A percentile compares a stretch with the other conserved stretches of the same genome.
These are phyloP conservation scores for Alliaria petiolata DNA, from an alignment of 345 rosid genomes.

Conservation along the genomic window DNA sequence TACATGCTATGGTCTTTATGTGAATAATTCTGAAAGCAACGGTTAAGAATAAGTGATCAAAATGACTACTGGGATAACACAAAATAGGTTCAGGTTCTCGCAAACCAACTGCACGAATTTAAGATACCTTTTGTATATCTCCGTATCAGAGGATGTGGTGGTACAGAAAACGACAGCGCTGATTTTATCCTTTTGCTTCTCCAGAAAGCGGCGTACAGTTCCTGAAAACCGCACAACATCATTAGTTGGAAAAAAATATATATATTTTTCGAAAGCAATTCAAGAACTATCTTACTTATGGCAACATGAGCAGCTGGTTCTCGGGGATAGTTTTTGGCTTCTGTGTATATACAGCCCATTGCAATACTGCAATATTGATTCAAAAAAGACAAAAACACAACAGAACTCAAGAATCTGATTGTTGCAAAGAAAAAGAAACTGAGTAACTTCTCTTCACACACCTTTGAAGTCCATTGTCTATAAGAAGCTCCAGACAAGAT, in stretches of 20 bases:
- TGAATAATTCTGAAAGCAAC: background rate
- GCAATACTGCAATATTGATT: constrained; percentile 67
- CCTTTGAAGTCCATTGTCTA: constrained; percentile 88
- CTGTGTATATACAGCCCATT: constrained; percentile 89
- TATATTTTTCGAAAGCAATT: too few relatives aligned
- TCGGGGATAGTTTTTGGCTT: constrained; percentile 93
- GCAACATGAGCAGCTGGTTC: constrained; percentile 99
- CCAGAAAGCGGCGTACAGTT: constrained; percentile 89
- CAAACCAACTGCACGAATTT: constrained; percentile 4
- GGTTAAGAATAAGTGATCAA: background rate
- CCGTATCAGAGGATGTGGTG: constrained; percentile 75
- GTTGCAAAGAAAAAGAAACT: background rate
- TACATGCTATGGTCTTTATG: constrained; percentile 5
- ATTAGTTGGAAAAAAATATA: constrained; percentile 12
- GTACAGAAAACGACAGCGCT: constrained; percentile 93
- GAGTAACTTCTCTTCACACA: constrained; percentile 28
- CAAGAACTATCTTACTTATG: constrained; percentile 59
- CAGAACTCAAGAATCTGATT: background rate
- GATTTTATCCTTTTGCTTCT: constrained; percentile 83
- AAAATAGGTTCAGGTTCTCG: background rate
- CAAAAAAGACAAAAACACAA: background rate
- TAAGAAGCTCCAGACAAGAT: constrained; percentile 90
- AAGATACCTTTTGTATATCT: constrained; percentile 83
- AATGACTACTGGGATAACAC: background rate
- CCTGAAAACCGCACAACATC: constrained; percentile 46